Evolutionary conservation across 2,329 filamentous ascomycete species (phyloP), one percentile per base, ranked within the genome.

Genomic region (Fusarium sp.): DNA sequence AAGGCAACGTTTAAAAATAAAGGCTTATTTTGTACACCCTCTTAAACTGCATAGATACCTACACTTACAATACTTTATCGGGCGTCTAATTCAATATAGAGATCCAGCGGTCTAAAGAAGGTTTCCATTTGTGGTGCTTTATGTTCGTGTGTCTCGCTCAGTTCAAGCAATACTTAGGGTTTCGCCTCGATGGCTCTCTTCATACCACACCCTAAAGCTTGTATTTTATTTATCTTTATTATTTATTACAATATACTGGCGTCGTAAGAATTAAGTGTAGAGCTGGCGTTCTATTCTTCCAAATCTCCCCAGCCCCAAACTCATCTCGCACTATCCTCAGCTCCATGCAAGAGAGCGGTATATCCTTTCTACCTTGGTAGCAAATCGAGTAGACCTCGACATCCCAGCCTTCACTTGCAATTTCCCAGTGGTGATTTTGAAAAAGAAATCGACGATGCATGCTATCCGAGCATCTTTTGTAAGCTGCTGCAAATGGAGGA

Each of bases 71-170:
- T 24, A 0, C 5, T 50, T 14, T 6, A 1, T 4, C 14, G 2
- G 9, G 2, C 0, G 24, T 24, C 12, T 33, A 5, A 24, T 33
- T 24, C 2, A 0, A 2, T 11, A 10, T 4, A 20, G 3, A 6
- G 12, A 12, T 11, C 0, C 6, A 6, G 47, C 15, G 0, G 9
- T 7, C 20, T 8, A 8, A 11, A 24, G 16, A 33, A 6, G 3
- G 6, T 15, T 8, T 33, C 16, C 33, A 12, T 8, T 24, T 24
- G 22, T 7, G 5, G 0, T 24, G 6, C 15, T n/a, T n/a, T 7
- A 0, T 33, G 11, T 3, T 20, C 1, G 3, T 24, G 13, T 6
- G 13, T 33, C 6, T 50, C 12, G 6, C 9, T 50, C 9, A 6
- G 9, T 6, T 33, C 0, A 2, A 9, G 0, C 4, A 33, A 50